phyloP scores from a whole-genome alignment of 257 asterid genomes.

The Salvia rosmarinus region DNA sequence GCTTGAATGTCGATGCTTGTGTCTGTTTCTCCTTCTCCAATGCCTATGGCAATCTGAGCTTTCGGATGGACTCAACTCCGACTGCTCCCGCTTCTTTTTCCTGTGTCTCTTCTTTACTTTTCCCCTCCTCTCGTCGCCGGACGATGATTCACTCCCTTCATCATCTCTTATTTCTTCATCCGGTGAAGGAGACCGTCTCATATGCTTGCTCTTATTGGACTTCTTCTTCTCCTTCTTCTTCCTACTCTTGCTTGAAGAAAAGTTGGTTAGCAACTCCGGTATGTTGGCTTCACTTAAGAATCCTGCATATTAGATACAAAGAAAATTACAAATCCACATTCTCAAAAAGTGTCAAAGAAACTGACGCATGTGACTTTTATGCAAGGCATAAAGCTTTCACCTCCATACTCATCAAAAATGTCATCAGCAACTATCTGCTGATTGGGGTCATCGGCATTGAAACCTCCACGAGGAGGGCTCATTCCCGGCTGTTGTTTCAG shows the following conservation, averaged over 20 bases:
- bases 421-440: conserved; percentile 99
- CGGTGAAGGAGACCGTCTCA: conserved; percentile 46
- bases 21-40: conserved; percentile 39
- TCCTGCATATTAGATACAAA: conserved; percentile 49
- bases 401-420: conserved; percentile 98
- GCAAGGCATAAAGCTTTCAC: conserved; percentile 38
- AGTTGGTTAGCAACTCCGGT: conserved; percentile 69
- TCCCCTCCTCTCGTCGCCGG: conserved; percentile 43
- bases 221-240: conserved; percentile 44
- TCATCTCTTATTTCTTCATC: conserved; percentile 31
- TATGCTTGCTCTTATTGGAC: conserved; percentile 58
- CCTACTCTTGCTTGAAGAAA: conserved; percentile 57
- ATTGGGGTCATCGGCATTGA: conserved; percentile 76
- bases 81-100: conserved; percentile 46
- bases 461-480: conserved; percentile 98
- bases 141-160: conserved; percentile 44
- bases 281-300: conserved; percentile 70
- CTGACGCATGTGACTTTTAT: neutral
- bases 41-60: conserved; percentile 51
- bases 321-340: neutral
- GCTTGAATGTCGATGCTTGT: conserved; percentile 40
- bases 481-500: conserved; percentile 88
- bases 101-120: conserved; percentile 48
- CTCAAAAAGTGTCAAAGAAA: neutral
- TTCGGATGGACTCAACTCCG: conserved; percentile 48